A percentile compares a stretch with the other conserved stretches of the same genome.
These are phyloP conservation scores for Pichia sp. DNA, from an alignment of 1,139 yeast species.

Conservation along the genomic window DNA sequence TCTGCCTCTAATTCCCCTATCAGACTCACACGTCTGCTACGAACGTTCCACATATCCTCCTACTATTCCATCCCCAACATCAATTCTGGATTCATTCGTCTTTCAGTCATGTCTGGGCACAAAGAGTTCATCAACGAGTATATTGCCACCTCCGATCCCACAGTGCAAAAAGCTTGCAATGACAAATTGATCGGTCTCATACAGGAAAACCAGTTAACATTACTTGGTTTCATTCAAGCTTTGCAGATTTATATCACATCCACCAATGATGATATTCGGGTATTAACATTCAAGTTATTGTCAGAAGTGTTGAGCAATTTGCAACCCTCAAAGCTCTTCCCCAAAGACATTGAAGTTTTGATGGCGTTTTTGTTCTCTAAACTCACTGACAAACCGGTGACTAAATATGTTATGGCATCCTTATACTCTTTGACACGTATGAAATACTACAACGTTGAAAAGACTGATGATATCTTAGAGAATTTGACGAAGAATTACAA, in stretches of 20 bases:
- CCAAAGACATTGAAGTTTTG: slow-evolving; percentile 64
- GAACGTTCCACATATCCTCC: too few species aligned
- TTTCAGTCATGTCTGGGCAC: slow-evolving; percentile 8
- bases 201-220: slow-evolving; percentile 6
- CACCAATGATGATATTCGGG: slow-evolving; percentile 49
- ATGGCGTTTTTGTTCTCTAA: slow-evolving; percentile 58
- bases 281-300: slow-evolving; percentile 52
- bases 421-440: slow-evolving; percentile 43
- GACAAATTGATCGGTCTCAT: slow-evolving; percentile 6
- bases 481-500: slow-evolving; percentile 42
- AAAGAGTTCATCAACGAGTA: slow-evolving; percentile 11
- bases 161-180: slow-evolving; percentile 1
- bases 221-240: slow-evolving; percentile 12
- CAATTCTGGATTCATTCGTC: not conserved
- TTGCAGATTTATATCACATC: slow-evolving; percentile 46
- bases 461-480: slow-evolving; percentile 33
- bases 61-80: not conserved
- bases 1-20: too few species aligned
- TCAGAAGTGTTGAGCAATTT: slow-evolving; percentile 41
- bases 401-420: slow-evolving; percentile 49
- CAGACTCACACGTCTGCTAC: too few species aligned
- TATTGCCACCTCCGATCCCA: slow-evolving; percentile 6
- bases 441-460: slow-evolving; percentile 34
- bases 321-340: slow-evolving; percentile 34
- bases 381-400: slow-evolving; percentile 54